Evolutionary conservation across 176 grass and related monocot genomes (phyloP), one percentile per base, ranked within the genome.

Genomic region (Aechmea fasciata): DNA sequence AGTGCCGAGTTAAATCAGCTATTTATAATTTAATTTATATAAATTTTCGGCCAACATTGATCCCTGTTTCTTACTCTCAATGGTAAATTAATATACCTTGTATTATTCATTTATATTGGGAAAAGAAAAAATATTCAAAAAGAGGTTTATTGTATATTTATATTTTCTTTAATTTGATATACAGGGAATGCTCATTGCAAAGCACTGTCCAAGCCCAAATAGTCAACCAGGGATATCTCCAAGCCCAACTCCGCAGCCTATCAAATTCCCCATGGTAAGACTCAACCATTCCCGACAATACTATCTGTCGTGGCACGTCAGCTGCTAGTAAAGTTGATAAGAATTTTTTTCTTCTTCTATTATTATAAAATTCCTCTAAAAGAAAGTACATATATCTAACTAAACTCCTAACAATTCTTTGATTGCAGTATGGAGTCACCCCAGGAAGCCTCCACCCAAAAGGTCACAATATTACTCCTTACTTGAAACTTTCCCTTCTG

Each of bases 381-480:
- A n/a, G 0, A 41, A 33, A 41, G 13, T 26, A 71, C 18, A 61
- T 23, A 23, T 23, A 23, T 52, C 33, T 48, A 50, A 0, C 8
- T 11, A 68, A 61, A 61, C 67, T 15, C 72, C 52, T 5, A 25
- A 20, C 48, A 53, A 53, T 54, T 71, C 7, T 13, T 33, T 57
- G 8, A 23, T 15, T 77, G 79, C 51, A 90, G 80, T 83, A 83
- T 66, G 83, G 83, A 33, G 70, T 80, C 66, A 90, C 80, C 24
- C 87, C 80, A 12, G 83, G 83, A 68, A 90, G 77, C 73, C 83
- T 90, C 57, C 80, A 65, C 17, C 87, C 87, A 10, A 68, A 78
- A 83, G 83, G 80, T 90, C 33, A 41, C 6, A 6, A 41, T 41
- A 41, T 3, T 41, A 6, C 33, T 41, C 33, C 33, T 41, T 3